Evolutionary conservation across 1,284 basidiomycete species (phyloP), one percentile per base, ranked within the genome.

Genomic region (Entoloma clypeatum): DNA sequence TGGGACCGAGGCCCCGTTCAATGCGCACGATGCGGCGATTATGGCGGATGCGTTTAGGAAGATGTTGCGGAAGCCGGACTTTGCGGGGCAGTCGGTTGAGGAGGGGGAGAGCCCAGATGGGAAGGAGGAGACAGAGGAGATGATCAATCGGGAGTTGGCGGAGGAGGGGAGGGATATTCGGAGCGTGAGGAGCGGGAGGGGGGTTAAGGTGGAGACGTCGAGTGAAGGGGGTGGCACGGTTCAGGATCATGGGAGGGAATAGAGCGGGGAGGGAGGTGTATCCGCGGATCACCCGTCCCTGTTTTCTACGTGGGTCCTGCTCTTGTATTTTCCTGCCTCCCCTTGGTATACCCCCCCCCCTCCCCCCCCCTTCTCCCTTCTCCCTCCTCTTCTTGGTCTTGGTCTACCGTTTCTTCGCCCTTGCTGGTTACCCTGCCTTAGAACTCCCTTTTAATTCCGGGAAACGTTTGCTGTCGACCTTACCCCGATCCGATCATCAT

Each of bases 21-120:
- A 81, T 19, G 81, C 79, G 17, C 80, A 83, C 21, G 88, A 92
- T 61, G 88, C 88, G 36, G 85, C 86, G 21, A 86, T 91, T 56
- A 89, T 92, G 81, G 88, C 88, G 21, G 81, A 86, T 62, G 88
- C 89, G 4, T 92, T 92, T 65, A 71, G 88, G 51, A 81, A 85
- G 60, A 83, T 84, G 46, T 66, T 92, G 50, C 72, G 89, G 54
- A 89, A 90, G 62, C 88, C 88, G 3, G 87, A 89, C 56, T 91
- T 91, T 59, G 74, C 79, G 9, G 74, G 63, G 21, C 61, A 70
- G 32, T 74, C 79, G 4, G 73, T 79, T 6, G 83, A 86, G 55
- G 86, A 89, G 57, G 82, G 77, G 25, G 75, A 79, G 28, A 74
- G 70, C 49, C 75, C 77, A 0, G 77, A 64, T 23, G 53, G 56